Evolutionary conservation across 2,329 filamentous ascomycete species (phyloP).

Genomic region (Trichophyton schoenleinii): DNA sequence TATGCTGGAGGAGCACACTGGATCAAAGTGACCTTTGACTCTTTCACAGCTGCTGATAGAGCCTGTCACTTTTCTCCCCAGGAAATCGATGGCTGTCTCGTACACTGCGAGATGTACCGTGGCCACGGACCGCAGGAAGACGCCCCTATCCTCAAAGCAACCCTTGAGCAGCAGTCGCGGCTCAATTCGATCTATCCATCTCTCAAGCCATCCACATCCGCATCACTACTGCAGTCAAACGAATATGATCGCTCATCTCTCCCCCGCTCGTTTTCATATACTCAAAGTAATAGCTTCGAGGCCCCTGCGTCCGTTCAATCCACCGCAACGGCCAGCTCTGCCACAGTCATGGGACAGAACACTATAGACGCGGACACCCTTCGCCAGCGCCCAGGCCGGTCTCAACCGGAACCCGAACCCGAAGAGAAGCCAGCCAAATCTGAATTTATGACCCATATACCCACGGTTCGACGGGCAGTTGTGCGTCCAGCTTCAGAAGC

Average conservation of each 20-base stretch:
- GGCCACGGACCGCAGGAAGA: conserved; percentile 53
- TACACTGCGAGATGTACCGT: conserved; percentile 59
- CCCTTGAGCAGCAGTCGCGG: conserved; percentile 17
- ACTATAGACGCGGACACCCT: conserved; percentile 12
- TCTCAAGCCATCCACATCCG: conserved; percentile 25
- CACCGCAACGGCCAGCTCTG: conserved; percentile 32
- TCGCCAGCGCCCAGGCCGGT: conserved; percentile 20
- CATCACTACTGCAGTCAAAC: conserved; percentile 23
- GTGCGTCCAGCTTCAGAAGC: conserved; percentile 59
- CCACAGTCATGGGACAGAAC: conserved; percentile 21
- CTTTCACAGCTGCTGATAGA: conserved; percentile 55
- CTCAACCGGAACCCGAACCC: conserved; percentile 16
- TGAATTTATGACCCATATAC: conserved; percentile 46
- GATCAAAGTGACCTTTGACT: conserved; percentile 79
- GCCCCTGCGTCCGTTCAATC: conserved; percentile 25
- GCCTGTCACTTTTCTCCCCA: conserved; percentile 60
- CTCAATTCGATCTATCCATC: conserved; percentile 21
- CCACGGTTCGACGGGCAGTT: conserved; percentile 51
- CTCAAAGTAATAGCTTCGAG: conserved; percentile 16
- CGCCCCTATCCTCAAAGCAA: conserved; percentile 45
- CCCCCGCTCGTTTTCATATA: conserved; percentile 22
- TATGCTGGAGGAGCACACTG: conserved; percentile 80
- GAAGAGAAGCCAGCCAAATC: conserved; percentile 25
- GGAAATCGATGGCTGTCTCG: conserved; percentile 55
- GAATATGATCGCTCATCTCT: conserved; percentile 26